A percentile compares a stretch with the other conserved stretches of the same genome.
Conservation (phyloP, 805 yeast genomes). For the Zygosaccharomyces bailii region DNA sequence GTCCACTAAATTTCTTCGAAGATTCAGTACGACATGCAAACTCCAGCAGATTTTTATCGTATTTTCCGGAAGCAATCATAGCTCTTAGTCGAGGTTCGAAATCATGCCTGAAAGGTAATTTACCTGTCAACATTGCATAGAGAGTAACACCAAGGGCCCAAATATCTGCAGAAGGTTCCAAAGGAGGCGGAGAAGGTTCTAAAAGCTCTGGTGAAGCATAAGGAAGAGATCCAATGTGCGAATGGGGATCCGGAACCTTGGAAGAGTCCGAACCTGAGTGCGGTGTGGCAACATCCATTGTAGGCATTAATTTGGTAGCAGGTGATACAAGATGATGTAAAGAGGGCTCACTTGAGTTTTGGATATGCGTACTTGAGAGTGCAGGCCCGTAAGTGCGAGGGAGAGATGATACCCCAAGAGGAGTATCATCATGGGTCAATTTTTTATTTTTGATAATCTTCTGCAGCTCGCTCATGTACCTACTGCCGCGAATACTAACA, state of each 20-base stretch:
- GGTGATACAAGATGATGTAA: conserved; percentile 12
- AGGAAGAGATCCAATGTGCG: conserved; percentile 84
- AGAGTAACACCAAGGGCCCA: conserved; percentile 88
- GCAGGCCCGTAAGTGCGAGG: conserved; percentile 34
- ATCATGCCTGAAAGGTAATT: conserved; percentile 78
- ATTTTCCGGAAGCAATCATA: conserved; percentile 65
- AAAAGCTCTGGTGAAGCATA: conserved; percentile 89
- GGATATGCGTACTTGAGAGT: conserved; percentile 18
- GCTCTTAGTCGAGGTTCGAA: conserved; percentile 76
- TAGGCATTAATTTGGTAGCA: conserved; percentile 11
- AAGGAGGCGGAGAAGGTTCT: conserved; percentile 55
- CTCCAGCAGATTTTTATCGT: conserved; percentile 45
- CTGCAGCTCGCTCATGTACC: conserved; percentile 14
- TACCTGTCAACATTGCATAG: conserved; percentile 69
- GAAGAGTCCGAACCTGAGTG: conserved; percentile 10
- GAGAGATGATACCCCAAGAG: conserved; percentile 30
- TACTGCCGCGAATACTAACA: conserved; percentile 12
- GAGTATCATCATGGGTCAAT: conserved; percentile 36
- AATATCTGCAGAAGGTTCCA: conserved; percentile 69
- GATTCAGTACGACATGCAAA: conserved; percentile 37
- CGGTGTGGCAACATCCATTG: conserved; percentile 15
- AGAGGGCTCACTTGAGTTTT: conserved; percentile 16
- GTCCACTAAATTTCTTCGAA: conserved; percentile 12
- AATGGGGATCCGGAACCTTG: conserved; percentile 44
- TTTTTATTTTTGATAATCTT: conserved; percentile 29